Percentiles rank a stretch among this genome's conserved stretches.
These are phyloP conservation scores for Trichoderma sp. DNA, from an alignment of 2,329 filamentous ascomycete species.

Conservation along the genomic window DNA sequence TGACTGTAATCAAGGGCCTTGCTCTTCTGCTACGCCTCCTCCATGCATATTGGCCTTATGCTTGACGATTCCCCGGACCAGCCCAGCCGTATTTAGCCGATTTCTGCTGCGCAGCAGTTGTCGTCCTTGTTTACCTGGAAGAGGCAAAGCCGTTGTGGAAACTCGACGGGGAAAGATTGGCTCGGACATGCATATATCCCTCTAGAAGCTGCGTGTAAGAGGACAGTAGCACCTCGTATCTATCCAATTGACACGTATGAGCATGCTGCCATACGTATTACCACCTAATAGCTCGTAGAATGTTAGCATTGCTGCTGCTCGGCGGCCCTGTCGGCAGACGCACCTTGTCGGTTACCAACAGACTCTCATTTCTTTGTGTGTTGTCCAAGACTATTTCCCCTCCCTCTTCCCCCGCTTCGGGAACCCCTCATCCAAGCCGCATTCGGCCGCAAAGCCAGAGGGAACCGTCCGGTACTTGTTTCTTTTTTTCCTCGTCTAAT, in stretches of 20 bases:
- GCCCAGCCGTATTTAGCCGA: conserved; percentile 25
- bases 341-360: conserved; percentile 19
- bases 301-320: not conserved
- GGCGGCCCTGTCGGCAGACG: not conserved
- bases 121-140: conserved; percentile 3
- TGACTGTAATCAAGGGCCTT: not conserved
- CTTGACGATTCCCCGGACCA: conserved; percentile 21
- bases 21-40: not conserved
- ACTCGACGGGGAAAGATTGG: not conserved
- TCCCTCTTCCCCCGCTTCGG: conserved; percentile 1
- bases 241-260: conserved; percentile 1
- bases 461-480: not conserved
- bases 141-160: not conserved
- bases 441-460: conserved; percentile 10
- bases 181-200: conserved; percentile 4
- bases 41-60: not conserved
- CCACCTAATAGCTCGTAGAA: not conserved
- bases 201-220: not conserved
- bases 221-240: not conserved
- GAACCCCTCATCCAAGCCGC: conserved; percentile 24
- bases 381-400: not conserved
- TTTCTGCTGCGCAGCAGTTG: not conserved
- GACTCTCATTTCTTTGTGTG: not conserved
- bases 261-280: not conserved
- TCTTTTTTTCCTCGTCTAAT: not conserved